Base-by-base conservation (phyloP, 805 yeast species). In the Kuraishia piskuri region DNA sequence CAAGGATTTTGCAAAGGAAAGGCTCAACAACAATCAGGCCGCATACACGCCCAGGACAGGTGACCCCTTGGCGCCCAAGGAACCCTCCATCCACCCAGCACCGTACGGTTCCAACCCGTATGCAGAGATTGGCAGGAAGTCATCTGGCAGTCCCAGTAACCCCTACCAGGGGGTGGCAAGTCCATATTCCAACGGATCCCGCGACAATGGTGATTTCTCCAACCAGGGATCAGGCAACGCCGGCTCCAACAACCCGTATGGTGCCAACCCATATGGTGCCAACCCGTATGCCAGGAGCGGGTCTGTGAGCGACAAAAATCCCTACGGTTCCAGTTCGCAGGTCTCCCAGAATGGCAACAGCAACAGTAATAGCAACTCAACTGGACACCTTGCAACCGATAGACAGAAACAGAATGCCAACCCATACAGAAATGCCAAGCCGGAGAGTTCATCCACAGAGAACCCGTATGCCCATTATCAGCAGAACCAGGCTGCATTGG, bases 1-100 rank as follows among this genome's bases (percentile, higher is more conserved):
- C 57, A 69, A 74, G 1, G 69, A 71, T 23, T 75, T 67, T 61
- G 79, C 83, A 5, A 69, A 69, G 54, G 77, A 75, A 22, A 68
- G 8, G 48, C 37, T 24, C 10, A 50, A 19, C 9, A 31, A 46
- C 7, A 21, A 22, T 17, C 49, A 46, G 17, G 49, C 24, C 9
- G 19, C 26, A 8, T 22, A 44, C 14, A 7, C 3, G 22, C 22
- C 47, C 47, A 22, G 23, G n/a, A 44, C 47, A 8, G 47, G 47
- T 9, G 47, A 44, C 12, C 25, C 24, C 4, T 46, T 22, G 10
- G 49, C 49, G 10, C 37, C 50, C 21, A 21, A 46, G 49, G 26
- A 17, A n/a, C 24, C 24, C 20, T 22, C 22, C 20, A 46, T 22
- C 24, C 50, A 48, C 23, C 50, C 25, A 22, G 21, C 23, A 47